Conservation (phyloP, 192 early-diverging fungal genomes). For the Podila horticola region DNA sequence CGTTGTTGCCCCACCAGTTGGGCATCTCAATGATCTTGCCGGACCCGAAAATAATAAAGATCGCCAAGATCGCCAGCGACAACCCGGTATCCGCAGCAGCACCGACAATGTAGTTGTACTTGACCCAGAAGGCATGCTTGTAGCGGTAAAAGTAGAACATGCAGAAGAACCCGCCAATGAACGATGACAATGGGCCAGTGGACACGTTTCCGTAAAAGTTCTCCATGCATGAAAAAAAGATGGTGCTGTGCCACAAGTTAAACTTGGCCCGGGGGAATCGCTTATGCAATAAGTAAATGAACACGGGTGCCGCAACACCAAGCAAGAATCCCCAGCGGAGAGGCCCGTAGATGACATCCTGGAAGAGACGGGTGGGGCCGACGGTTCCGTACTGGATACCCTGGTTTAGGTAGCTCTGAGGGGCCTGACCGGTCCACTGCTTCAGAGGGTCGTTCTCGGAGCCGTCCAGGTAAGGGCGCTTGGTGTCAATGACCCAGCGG, state of each 20-base stretch:
- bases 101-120: constrained; percentile 55
- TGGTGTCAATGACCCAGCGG: constrained; percentile 54
- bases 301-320: constrained; percentile 41
- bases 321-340: constrained; percentile 57
- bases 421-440: constrained; percentile 51
- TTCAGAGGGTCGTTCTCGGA: constrained; percentile 52
- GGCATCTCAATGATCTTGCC: constrained; percentile 50
- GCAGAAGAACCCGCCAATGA: constrained; percentile 56
- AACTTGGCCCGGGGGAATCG: constrained; percentile 56
- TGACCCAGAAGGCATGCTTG: constrained; percentile 49
- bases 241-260: constrained; percentile 54
- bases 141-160: constrained; percentile 58
- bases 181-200: constrained; percentile 50
- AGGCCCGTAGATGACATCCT: constrained; percentile 48
- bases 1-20: constrained; percentile 46
- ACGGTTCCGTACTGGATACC: constrained; percentile 53
- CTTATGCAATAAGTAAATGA: constrained; percentile 54
- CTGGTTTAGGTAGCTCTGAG: constrained; percentile 48
- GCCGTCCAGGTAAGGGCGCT: constrained; percentile 56
- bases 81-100: constrained; percentile 52
- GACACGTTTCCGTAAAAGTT: constrained; percentile 56
- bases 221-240: constrained; percentile 55
- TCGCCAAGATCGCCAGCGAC: constrained; percentile 37
- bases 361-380: constrained; percentile 47
- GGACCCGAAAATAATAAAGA: constrained; percentile 46